These are phyloP conservation scores for Angomonas deanei DNA, from an alignment of 208 protist genomes.

Conservation along the genomic window DNA sequence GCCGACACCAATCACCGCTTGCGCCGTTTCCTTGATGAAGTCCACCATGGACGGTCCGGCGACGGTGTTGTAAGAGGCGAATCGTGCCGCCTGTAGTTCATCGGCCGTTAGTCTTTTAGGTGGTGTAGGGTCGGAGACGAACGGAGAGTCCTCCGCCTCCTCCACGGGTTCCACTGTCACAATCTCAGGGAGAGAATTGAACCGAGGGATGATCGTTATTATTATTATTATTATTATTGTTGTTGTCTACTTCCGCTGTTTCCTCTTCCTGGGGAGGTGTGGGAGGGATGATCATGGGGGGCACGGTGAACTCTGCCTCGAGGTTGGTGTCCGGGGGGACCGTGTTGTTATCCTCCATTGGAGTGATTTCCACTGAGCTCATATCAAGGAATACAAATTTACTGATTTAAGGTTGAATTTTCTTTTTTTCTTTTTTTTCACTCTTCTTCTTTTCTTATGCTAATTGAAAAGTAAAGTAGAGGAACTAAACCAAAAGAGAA, in stretches of 20 bases:
- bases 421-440: too few species aligned
- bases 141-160: not conserved
- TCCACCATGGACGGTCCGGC: slow-evolving; percentile 3
- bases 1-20: slow-evolving; percentile 16
- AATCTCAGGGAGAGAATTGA: too few species aligned
- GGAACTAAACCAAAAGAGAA: slow-evolving; percentile 10
- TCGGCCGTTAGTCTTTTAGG: slow-evolving; percentile 17
- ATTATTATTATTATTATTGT: too few species aligned
- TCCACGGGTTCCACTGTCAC: not conserved
- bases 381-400: too few species aligned
- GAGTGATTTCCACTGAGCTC: too few species aligned
- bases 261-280: not conserved
- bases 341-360: not conserved
- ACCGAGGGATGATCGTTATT: not conserved
- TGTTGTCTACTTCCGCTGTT: not conserved
- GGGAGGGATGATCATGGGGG: not conserved
- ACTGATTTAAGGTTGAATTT: too few species aligned
- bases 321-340: not conserved
- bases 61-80: slow-evolving; percentile 27
- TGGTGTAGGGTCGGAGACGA: not conserved
- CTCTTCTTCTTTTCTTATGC: too few species aligned
- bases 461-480: not conserved
- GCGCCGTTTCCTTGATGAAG: slow-evolving; percentile 24
- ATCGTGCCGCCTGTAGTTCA: slow-evolving; percentile 32
- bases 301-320: not conserved